These are phyloP conservation scores for Lenwebbia sp. DNA, from an alignment of 345 rosid genomes.

Conservation along the genomic window DNA sequence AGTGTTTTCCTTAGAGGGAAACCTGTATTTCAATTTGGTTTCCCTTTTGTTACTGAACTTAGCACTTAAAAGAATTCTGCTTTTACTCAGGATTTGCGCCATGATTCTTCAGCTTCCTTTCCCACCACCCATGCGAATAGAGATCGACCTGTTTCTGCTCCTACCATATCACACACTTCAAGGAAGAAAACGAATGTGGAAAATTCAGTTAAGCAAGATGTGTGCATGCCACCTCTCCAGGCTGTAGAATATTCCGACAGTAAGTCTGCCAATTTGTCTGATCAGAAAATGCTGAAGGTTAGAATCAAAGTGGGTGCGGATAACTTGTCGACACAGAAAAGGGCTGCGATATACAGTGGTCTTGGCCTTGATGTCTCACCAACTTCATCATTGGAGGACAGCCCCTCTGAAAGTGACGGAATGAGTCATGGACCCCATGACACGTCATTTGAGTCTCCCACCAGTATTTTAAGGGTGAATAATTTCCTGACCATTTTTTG, in stretches of 20 bases:
- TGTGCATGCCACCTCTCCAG: conserved; percentile 17
- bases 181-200: conserved; percentile 22
- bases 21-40: conserved; percentile 1
- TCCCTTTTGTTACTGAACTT: conserved; percentile 4
- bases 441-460: conserved; percentile 46
- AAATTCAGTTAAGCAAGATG: conserved; percentile 31
- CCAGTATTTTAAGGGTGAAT: conserved; percentile 56
- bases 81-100: conserved; percentile 38
- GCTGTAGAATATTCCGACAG: conserved; percentile 26
- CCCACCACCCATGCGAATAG: conserved; percentile 24
- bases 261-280: conserved; percentile 29
- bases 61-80: conserved; percentile 3
- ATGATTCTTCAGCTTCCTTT: conserved; percentile 24
- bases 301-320: conserved; percentile 76
- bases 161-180: conserved; percentile 13
- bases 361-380: conserved; percentile 73
- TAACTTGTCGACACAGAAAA: conserved; percentile 57
- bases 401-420: conserved; percentile 67
- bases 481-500: conserved; percentile 8
- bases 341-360: conserved; percentile 56
- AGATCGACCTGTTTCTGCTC: conserved; percentile 28
- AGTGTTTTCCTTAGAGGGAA: not conserved
- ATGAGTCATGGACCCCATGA: conserved; percentile 36
- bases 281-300: conserved; percentile 57
- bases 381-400: conserved; percentile 55